phyloP scores from a whole-genome alignment of 495 filamentous ascomycete species.

The Letharia columbiana region DNA sequence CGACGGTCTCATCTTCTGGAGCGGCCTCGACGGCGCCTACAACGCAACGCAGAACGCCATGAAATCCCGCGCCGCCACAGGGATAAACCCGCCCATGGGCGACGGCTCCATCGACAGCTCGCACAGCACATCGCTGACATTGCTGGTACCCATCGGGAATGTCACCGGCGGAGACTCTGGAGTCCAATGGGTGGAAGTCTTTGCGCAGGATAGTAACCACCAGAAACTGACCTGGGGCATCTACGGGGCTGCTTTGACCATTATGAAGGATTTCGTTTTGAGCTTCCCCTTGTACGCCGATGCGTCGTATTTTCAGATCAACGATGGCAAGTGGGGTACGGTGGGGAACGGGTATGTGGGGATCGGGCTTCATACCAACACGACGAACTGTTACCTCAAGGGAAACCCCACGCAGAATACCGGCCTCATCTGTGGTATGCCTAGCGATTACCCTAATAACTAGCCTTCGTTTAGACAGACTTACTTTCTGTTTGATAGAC shows the following conservation, averaged over 20 bases:
- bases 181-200: not conserved
- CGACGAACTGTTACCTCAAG: not conserved
- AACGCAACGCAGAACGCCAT: not conserved
- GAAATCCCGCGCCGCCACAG: not conserved
- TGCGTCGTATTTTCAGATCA: not conserved
- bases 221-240: not conserved
- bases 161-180: not conserved
- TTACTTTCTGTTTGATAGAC: too few species aligned
- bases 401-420: not conserved
- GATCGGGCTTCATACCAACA: not conserved
- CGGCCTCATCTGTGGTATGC: not conserved
- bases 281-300: not conserved
- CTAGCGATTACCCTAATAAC: not conserved
- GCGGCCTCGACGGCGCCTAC: not conserved
- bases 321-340: not conserved
- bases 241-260: not conserved
- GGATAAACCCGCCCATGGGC: not conserved
- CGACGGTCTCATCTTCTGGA: not conserved
- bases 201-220: not conserved
- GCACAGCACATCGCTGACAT: not conserved
- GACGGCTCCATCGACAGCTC: not conserved
- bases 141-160: not conserved
- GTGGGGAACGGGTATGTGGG: conserved; percentile 1
- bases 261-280: not conserved
- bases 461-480: not conserved